Conservation (phyloP, 345 rosid genomes). For the Lepidium didymum region DNA sequence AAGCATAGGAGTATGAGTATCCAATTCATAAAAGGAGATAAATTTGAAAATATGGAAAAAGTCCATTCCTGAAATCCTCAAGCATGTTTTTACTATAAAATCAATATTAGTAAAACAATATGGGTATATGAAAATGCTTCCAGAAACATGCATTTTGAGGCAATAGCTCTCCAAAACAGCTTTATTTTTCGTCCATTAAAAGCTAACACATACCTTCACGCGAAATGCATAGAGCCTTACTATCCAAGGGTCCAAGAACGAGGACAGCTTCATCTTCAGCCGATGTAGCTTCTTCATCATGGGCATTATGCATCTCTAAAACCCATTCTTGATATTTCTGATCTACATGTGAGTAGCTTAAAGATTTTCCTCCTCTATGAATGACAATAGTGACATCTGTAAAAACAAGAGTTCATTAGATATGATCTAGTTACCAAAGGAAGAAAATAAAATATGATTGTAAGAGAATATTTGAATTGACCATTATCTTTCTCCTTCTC, state of each 20-base stretch:
- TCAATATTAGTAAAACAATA: neutral
- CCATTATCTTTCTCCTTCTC: slow-evolving; percentile 48
- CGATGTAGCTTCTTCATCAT: slow-evolving; percentile 52
- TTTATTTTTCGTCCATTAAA: neutral
- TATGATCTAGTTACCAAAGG: neutral
- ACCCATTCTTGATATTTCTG: slow-evolving; percentile 60
- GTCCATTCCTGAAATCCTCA: neutral
- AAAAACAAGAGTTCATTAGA: slow-evolving; percentile 6
- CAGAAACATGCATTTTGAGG: neutral
- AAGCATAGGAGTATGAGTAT: slow-evolving; percentile 9
- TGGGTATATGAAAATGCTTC: neutral
- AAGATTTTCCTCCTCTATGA: slow-evolving; percentile 29
- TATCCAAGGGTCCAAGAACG: slow-evolving; percentile 35
- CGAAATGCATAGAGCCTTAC: slow-evolving; percentile 45
- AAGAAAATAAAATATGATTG: neutral
- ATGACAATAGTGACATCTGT: slow-evolving; percentile 40
- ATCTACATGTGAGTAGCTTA: slow-evolving; percentile 40
- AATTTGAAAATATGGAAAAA: neutral
- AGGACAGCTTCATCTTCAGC: slow-evolving; percentile 53
- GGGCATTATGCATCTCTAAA: slow-evolving; percentile 49
- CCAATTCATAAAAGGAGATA: neutral
- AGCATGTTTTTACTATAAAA: neutral
- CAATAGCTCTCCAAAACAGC: neutral
- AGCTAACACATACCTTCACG: slow-evolving; percentile 45
- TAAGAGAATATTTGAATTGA: neutral